Evolutionary conservation across 345 rosid species (phyloP).

Genomic region (Populus tremula): DNA sequence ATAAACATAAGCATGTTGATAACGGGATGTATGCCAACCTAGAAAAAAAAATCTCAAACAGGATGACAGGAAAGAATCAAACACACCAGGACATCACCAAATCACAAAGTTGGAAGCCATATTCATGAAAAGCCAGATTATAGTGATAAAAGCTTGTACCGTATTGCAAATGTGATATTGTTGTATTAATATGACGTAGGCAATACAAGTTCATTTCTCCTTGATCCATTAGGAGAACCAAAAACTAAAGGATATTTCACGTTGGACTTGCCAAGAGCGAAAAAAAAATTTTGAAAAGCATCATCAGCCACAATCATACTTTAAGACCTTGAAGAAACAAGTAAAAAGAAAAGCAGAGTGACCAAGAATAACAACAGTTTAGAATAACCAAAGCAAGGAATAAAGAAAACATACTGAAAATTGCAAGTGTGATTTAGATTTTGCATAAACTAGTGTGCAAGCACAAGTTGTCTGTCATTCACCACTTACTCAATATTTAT

Average conservation of each 20-base stretch:
- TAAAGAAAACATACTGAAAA: not conserved
- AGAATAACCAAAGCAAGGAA: not conserved
- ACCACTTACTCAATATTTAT: not conserved
- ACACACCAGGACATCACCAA: no score
- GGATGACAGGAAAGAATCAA: no score
- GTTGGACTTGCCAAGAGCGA: not conserved
- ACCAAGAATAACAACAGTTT: not conserved
- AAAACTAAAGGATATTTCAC: not conserved
- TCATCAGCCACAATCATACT: not conserved
- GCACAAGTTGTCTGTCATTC: not conserved
- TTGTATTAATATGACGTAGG: not conserved
- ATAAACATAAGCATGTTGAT: no score
- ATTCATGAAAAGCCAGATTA: not conserved
- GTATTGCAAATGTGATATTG: not conserved
- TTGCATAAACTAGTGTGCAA: no score
- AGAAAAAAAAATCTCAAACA: no score
- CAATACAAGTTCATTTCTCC: not conserved
- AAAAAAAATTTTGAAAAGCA: not conserved
- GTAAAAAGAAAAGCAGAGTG: not conserved
- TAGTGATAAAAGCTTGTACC: not conserved
- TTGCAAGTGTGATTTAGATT: no score
- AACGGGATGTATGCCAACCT: no score
- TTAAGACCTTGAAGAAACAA: not conserved
- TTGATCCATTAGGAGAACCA: not conserved
- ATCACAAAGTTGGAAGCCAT: not conserved